Percentiles rank a stretch among this genome's conserved stretches.
phyloP scores from a whole-genome alignment of 768 basidiomycete species.

The Naganishia randhawae region DNA sequence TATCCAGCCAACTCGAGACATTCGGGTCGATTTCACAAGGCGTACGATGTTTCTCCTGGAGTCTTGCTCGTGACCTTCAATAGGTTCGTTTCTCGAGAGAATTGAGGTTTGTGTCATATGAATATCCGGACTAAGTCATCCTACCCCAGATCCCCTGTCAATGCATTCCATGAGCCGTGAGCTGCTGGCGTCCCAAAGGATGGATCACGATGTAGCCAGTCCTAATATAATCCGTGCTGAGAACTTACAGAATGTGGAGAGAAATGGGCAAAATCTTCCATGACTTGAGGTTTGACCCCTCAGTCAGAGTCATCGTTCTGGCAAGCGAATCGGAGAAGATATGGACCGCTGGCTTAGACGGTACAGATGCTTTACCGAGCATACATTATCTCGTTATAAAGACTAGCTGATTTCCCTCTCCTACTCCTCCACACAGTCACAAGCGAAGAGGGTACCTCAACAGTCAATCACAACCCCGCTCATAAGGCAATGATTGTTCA shows the following conservation, averaged over 20 bases:
- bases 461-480: neutral
- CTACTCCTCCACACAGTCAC: constrained; percentile 25
- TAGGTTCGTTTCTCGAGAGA: neutral
- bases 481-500: constrained; percentile 38
- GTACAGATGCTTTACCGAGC: constrained; percentile 53
- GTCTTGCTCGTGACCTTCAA: constrained; percentile 1
- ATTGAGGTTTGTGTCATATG: no score
- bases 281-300: constrained; percentile 56
- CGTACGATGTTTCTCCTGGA: constrained; percentile 12
- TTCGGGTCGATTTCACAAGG: constrained; percentile 16
- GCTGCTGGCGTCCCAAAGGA: neutral
- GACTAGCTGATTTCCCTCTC: neutral
- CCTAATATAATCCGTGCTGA: constrained; percentile 11
- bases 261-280: constrained; percentile 66
- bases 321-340: constrained; percentile 66
- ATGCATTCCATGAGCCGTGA: constrained; percentile 48
- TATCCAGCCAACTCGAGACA: constrained; percentile 15
- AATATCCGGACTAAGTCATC: no score
- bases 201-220: neutral
- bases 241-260: constrained; percentile 64
- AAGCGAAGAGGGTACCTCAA: constrained; percentile 24
- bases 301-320: constrained; percentile 69
- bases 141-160: constrained; percentile 45
- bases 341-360: constrained; percentile 79
- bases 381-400: neutral